These are phyloP conservation scores for Metschnikowia baotianmanensis DNA, from an alignment of 805 yeast species.

Conservation along the genomic window DNA sequence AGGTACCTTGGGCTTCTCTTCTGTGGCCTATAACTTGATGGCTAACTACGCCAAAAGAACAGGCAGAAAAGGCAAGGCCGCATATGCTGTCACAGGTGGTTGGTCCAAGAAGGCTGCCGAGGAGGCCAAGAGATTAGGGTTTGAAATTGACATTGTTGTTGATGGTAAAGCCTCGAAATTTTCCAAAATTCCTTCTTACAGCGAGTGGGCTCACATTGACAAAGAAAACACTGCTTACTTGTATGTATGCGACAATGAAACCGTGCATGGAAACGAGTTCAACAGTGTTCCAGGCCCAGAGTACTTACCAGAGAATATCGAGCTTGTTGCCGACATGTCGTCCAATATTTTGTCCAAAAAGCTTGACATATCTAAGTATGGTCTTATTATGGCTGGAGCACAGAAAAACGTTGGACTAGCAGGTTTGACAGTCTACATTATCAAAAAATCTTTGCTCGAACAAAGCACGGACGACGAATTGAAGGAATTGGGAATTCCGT, in stretches of 20 bases:
- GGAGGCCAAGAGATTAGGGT: constrained; percentile 84
- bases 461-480: constrained; percentile 64
- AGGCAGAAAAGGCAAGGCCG: constrained; percentile 76
- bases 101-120: constrained; percentile 90
- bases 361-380: constrained; percentile 80
- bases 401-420: constrained; percentile 98
- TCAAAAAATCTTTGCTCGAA: constrained; percentile 74
- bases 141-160: constrained; percentile 65
- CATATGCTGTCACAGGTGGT: constrained; percentile 86
- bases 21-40: constrained; percentile 76
- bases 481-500: constrained; percentile 59
- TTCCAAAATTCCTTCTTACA: constrained; percentile 61
- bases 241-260: constrained; percentile 94
- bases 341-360: constrained; percentile 83
- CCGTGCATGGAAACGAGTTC: constrained; percentile 94
- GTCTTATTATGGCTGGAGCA: constrained; percentile 94
- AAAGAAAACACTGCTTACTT: constrained; percentile 75
- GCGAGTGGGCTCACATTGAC: constrained; percentile 58
- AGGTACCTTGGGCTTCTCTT: constrained; percentile 93
- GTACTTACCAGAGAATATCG: constrained; percentile 63
- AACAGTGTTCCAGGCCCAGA: constrained; percentile 47
- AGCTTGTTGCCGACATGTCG: constrained; percentile 91
- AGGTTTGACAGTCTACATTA: constrained; percentile 88
- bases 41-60: constrained; percentile 71
- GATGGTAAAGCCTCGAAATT: constrained; percentile 62